A percentile compares a stretch with the other conserved stretches of the same genome.
These are phyloP conservation scores for Auxenochlorella pyrenoidosa DNA, from an alignment of 139 green algal genomes.

Conservation along the genomic window DNA sequence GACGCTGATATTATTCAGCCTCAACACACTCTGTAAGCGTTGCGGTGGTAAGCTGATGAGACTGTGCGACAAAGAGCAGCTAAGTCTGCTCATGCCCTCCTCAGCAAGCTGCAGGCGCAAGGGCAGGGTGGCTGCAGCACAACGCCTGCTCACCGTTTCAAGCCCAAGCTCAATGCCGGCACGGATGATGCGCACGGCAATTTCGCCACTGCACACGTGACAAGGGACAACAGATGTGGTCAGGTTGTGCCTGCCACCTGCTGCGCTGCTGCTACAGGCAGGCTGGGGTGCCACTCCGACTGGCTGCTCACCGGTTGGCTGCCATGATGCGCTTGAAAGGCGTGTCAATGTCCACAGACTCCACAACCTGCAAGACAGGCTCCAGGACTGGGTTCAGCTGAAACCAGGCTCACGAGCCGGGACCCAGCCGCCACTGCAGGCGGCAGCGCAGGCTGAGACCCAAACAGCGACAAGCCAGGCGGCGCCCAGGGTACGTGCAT, in stretches of 20 bases:
- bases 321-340: slow-evolving; percentile 89
- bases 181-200: slow-evolving; percentile 95
- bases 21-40: neutral
- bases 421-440: too few species aligned
- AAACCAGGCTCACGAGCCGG: too few species aligned
- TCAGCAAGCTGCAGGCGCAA: neutral
- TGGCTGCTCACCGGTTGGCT: slow-evolving; percentile 77
- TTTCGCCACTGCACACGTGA: slow-evolving; percentile 76
- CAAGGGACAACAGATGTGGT: too few species aligned
- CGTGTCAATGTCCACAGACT: slow-evolving; percentile 20
- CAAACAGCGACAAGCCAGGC: too few species aligned
- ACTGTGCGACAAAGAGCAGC: neutral
- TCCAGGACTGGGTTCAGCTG: neutral
- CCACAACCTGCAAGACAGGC: neutral
- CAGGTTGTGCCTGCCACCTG: too few species aligned
- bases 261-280: too few species aligned
- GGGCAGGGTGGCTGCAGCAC: neutral
- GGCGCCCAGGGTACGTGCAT: too few species aligned
- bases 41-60: neutral
- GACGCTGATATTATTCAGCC: too few species aligned
- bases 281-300: too few species aligned
- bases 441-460: too few species aligned
- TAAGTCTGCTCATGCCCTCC: too few species aligned
- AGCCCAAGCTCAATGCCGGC: slow-evolving; percentile 93
- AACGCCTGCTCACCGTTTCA: slow-evolving; percentile 55